Conservation (phyloP, 73 alveolate species). For the Breviolum minutum region DNA sequence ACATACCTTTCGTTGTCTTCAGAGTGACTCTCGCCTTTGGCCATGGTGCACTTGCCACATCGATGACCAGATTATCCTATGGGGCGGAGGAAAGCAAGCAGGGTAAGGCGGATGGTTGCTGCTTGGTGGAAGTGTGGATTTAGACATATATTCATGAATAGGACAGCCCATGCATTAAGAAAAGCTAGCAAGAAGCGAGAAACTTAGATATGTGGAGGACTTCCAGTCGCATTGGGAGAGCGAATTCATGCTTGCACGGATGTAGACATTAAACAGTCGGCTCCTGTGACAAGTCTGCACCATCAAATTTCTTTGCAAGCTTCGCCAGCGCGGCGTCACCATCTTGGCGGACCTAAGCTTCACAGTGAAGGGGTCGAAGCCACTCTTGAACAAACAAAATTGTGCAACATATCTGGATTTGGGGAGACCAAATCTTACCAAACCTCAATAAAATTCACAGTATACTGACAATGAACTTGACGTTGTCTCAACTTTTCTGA, state of each 20-base stretch:
- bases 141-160: too few relatives aligned
- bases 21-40: conserved; percentile 26
- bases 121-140: too few relatives aligned
- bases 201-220: too few relatives aligned
- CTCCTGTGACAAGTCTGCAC: conserved; percentile 59
- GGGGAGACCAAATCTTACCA: background rate
- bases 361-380: background rate
- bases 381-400: background rate
- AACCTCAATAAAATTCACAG: background rate
- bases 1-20: background rate
- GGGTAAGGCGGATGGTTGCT: too few relatives aligned
- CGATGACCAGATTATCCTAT: conserved; percentile 49
- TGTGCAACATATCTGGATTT: too few relatives aligned
- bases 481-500: background rate
- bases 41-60: conserved; percentile 86
- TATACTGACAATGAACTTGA: too few relatives aligned
- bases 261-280: background rate
- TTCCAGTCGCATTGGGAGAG: too few relatives aligned
- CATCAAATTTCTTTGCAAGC: conserved; percentile 38
- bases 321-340: conserved; percentile 79
- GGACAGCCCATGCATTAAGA: too few relatives aligned
- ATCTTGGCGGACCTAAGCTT: conserved; percentile 16
- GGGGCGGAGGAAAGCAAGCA: too few relatives aligned
- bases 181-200: too few relatives aligned
- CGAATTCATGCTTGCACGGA: too few relatives aligned